Evolutionary conservation across 192 early-diverging fungal species (phyloP).

Genomic region (Coemansia aciculifera): DNA sequence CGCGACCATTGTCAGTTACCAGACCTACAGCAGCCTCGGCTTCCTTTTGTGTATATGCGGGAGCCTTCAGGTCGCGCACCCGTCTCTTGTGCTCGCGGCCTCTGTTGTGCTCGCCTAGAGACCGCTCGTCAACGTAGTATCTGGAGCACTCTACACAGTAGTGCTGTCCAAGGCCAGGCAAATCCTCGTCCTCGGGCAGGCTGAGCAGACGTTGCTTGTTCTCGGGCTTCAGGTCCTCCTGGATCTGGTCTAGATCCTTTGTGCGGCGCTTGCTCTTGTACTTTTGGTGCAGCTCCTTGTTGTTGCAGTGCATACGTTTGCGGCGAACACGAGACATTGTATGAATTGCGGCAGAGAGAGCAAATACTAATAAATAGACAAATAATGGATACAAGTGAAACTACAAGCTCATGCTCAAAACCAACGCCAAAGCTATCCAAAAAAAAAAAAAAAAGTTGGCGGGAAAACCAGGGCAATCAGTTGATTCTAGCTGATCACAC

Average conservation of each 20-base stretch:
- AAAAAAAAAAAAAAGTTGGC: slow-evolving; percentile 15
- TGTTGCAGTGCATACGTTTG: slow-evolving; percentile 56
- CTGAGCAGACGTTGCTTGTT: slow-evolving; percentile 64
- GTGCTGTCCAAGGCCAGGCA: slow-evolving; percentile 88
- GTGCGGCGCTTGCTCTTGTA: slow-evolving; percentile 81
- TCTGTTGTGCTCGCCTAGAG: slow-evolving; percentile 66
- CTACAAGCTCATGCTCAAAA: background rate
- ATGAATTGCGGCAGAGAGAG: background rate
- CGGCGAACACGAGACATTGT: slow-evolving; percentile 47
- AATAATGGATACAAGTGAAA: background rate
- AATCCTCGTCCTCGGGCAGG: slow-evolving; percentile 71
- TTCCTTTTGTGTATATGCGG: slow-evolving; percentile 89
- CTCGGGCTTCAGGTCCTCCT: slow-evolving; percentile 80
- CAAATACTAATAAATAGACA: background rate
- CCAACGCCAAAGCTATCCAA: background rate
- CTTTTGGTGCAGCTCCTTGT: slow-evolving; percentile 75
- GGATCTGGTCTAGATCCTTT: slow-evolving; percentile 95
- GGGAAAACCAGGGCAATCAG: background rate
- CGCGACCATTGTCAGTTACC: slow-evolving; percentile 58
- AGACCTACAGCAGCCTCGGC: slow-evolving; percentile 70
- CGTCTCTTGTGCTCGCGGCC: slow-evolving; percentile 87
- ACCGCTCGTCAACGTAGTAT: slow-evolving; percentile 68
- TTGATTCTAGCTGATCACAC: background rate
- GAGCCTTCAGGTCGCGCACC: slow-evolving; percentile 75
- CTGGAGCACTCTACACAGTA: slow-evolving; percentile 84